Percentiles rank a stretch among this genome's conserved stretches.
phyloP scores from a whole-genome alignment of 768 basidiomycete species.

The Hebeloma cylindrosporum region DNA sequence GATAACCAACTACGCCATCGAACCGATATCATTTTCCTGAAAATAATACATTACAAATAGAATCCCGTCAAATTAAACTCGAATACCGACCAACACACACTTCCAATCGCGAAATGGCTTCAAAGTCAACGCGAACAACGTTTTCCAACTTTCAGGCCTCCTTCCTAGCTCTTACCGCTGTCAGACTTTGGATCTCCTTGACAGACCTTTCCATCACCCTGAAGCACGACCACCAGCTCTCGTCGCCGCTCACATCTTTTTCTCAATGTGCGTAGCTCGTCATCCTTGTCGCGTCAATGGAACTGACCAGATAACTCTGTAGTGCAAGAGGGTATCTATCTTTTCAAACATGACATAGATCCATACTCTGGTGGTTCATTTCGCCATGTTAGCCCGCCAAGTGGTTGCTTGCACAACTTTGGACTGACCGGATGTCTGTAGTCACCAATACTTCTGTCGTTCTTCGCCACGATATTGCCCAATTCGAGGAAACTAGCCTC shows the following conservation, averaged over 20 bases:
- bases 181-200: conserved; percentile 53
- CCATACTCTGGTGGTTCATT: conserved; percentile 88
- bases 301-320: conserved; percentile 14
- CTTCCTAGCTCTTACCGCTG: conserved; percentile 44
- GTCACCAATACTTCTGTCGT: conserved; percentile 79
- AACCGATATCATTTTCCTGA: conserved; percentile 47
- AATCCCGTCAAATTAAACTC: neutral
- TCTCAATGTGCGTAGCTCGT: conserved; percentile 54
- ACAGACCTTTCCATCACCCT: conserved; percentile 51
- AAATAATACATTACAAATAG: too few species aligned
- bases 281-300: neutral
- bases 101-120: conserved; percentile 16
- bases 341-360: conserved; percentile 73
- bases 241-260: conserved; percentile 80
- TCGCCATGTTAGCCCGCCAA: conserved; percentile 63
- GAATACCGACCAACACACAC: neutral
- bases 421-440: conserved; percentile 29
- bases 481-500: conserved; percentile 46
- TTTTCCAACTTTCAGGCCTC: conserved; percentile 19
- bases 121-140: conserved; percentile 15
- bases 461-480: conserved; percentile 74
- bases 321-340: conserved; percentile 92
- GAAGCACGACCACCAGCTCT: conserved; percentile 71
- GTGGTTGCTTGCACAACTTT: neutral
- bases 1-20: conserved; percentile 84